Base-by-base conservation (phyloP, 2,329 filamentous ascomycete genomes). In the Fusarium euwallaceae region DNA sequence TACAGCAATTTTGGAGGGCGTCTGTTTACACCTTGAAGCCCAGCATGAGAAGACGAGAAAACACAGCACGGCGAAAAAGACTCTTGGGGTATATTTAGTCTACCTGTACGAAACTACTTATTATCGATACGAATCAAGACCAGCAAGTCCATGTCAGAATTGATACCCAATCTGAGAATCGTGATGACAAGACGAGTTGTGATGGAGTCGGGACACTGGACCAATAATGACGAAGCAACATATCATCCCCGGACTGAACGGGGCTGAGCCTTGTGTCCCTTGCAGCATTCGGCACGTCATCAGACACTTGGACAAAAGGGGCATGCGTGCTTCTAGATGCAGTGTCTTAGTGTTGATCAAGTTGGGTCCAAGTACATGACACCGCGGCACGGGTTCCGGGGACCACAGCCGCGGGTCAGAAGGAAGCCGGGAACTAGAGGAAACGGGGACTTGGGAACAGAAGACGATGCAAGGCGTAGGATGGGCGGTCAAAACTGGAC, bases 401-500 rank as follows among this genome's bases (percentile, higher is more conserved):
- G 43, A 65, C 66, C 56, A 39, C 16, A 27, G 62, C 29, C 45
- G 39, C 34, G 48, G 56, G 32, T 53, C 39, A 24, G 36, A 24
- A 66, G 27, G 61, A 62, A 70, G 29, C 53, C 45, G 24, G 24
- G 27, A 36, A 27, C 29, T 32, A n/a, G 11, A 14, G 20, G 43
- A 72, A 72, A 70, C 72, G 53, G 61, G 61, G 27, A 58, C 16
- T 53, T 48, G 69, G 72, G 48, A 53, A 53, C 48, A 29, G 27
- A 20, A 69, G 69, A 61, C 48, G n/a, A 62, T 66, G 68, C 61
- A 70, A 53, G 53, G 58, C n/a, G 43, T 61, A 36, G 8, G 27
- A 39, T 20, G 14, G n/a, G 32, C 11, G 48, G 48, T 39, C 55
- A 43, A 41, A n/a, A 17, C 14, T 37, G 51, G 32, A 53, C 48